Base-by-base conservation (phyloP, 805 yeast genomes). In the Candida chilensis region DNA sequence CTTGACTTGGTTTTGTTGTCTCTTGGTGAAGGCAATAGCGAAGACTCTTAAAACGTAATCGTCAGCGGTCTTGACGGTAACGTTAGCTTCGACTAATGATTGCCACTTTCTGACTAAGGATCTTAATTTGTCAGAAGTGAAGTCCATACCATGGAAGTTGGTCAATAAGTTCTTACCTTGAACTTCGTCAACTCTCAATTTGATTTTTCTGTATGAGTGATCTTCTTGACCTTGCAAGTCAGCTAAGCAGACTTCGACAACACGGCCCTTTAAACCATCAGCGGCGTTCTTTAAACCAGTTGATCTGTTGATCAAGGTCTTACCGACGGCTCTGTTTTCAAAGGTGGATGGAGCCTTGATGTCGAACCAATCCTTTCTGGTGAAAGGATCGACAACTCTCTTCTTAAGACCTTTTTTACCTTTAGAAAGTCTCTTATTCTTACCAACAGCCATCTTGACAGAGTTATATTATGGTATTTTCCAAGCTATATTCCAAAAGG, bases 21-120 rank as follows among this genome's bases (percentile, higher is more conserved):
- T 85, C 80, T 82, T 87, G 74, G 97, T 90, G 94, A 88, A 88
- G 45, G 94, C 97, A 72, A 90, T 86, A 64, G 90, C 92, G 66
- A 88, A 88, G 50, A 88, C 75, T 73, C 97, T 86, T 64, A 90
- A 74, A 57, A 84, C 85, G 84, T 88, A 88, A 67, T 90, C 97
- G 62, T 88, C 97, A 48, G 95, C 63, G 58, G 97, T 88, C 83
- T 88, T 88, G 59, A 87, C 96, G 52, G 97, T 87, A 53, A 88
- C 96, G 65, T 86, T 85, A 59, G 95, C 94, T 78, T 88, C 97
- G 52, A 88, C 94, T 67, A 90, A 75, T 47, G 96, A 78, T 77
- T 88, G 97, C 96, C 96, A 90, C 71, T 90, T 88, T 80, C 96
- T 86, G 45, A 88, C 96, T 66, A 90, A 77, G 37, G 96, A 88